Evolutionary conservation across 495 filamentous ascomycete genomes (phyloP), one percentile per base, ranked within the genome.

Genomic region (Pyronema domesticum): DNA sequence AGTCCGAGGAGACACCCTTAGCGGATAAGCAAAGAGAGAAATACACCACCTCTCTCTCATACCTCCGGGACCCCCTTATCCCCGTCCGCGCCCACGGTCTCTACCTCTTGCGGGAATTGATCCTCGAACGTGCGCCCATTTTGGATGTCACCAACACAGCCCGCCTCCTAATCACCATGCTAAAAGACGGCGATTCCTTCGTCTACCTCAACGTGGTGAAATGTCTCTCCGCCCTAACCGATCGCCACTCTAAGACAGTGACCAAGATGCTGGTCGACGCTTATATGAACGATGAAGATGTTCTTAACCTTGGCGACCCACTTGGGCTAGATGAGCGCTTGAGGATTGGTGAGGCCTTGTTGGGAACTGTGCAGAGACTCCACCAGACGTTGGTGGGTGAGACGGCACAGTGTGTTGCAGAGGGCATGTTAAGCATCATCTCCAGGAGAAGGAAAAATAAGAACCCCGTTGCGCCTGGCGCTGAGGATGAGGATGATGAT

Each of bases 71-170:
- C 53, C 76, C 80, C 0, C 78, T 85, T 0, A 76, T 85, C 6
- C 86, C 86, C 0, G 80, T 89, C 8, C 78, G 85, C 33, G 80
- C 78, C 5, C 83, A 91, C 64, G 86, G 85, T 8, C 76, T 94
- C 37, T 79, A 80, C 17, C 73, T 86, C 0, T 68, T 93, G 13
- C 77, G 78, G 0, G 70, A 70, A 34, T 68, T 94, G 14, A 78
- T 91, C 58, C 69, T 71, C 33, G 70, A 74, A 14, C 64, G 71
- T 14, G 83, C 75, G 8, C 74, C 84, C 0, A 71, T 84, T 11
- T 70, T 89, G 47, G 82, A 91, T 62, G 78, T 87, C 17, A 78
- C 78, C 0, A 74, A 77, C 13, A 81, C 82, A 1, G 64, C 83
- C 3, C 74, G 80, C 1, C 73, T 89, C 0, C 71, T 87, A 6